A percentile compares a stretch with the other conserved stretches of the same genome.
Conservation (phyloP, 2,329 filamentous ascomycete genomes). For the Curvularia verruculosa region DNA sequence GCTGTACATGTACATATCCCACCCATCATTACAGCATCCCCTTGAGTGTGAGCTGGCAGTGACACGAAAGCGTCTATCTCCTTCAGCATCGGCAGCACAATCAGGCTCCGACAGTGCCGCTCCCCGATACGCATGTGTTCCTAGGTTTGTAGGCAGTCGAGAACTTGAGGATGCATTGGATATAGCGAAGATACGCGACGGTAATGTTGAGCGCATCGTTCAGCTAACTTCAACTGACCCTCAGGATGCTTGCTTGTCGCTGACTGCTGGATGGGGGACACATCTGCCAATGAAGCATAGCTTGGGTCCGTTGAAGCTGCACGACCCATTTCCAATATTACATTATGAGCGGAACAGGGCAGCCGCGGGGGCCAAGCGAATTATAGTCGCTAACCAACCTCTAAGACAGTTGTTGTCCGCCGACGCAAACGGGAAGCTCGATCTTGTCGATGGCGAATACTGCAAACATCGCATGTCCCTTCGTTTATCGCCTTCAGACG, state of each 20-base stretch:
- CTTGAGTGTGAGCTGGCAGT: conserved; percentile 48
- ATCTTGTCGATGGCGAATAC: conserved; percentile 42
- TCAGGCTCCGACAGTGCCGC: conserved; percentile 27
- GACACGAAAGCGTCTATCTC: conserved; percentile 43
- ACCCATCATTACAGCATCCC: conserved; percentile 40
- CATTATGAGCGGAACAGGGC: conserved; percentile 32
- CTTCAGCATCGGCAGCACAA: conserved; percentile 37
- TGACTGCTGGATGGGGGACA: conserved; percentile 47
- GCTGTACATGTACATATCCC: conserved; percentile 47
- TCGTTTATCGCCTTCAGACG: conserved; percentile 37
- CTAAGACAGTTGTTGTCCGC: conserved; percentile 34
- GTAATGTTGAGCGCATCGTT: conserved; percentile 40
- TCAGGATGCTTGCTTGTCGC: conserved; percentile 31
- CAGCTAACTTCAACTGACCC: conserved; percentile 32
- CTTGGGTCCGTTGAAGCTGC: conserved; percentile 38
- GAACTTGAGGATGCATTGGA: conserved; percentile 37
- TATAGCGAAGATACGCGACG: conserved; percentile 41
- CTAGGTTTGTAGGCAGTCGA: conserved; percentile 36
- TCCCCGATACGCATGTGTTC: conserved; percentile 45
- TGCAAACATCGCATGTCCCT: conserved; percentile 43
- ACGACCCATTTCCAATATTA: conserved; percentile 42
- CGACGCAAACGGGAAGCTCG: conserved; percentile 35
- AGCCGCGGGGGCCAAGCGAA: conserved; percentile 45
- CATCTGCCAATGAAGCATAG: conserved; percentile 40
- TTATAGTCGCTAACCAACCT: conserved; percentile 31